Percentiles rank a stretch among this genome's conserved stretches.
Evolutionary conservation across 192 early-diverging fungal species (phyloP).

Genomic region (Dissophora ornata): DNA sequence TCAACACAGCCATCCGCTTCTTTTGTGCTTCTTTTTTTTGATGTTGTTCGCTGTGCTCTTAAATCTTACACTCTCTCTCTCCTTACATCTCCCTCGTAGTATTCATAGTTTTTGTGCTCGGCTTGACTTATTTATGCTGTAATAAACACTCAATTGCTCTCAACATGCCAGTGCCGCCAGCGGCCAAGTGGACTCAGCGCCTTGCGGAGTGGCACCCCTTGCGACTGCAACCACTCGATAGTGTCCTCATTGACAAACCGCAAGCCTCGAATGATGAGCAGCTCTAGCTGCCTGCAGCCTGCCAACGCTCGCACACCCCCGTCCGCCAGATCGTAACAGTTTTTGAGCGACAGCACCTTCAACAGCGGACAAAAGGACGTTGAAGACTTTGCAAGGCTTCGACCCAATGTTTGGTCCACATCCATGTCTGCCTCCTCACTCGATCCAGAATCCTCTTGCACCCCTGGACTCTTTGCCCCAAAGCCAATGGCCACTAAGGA

Average conservation of each 20-base stretch:
- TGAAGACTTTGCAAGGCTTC: too few relatives aligned
- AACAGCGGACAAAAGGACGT: slow-evolving; percentile 12
- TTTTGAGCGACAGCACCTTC: slow-evolving; percentile 17
- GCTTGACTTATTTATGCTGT: too few relatives aligned
- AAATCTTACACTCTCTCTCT: too few relatives aligned
- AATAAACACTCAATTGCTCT: too few relatives aligned
- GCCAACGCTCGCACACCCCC: slow-evolving; percentile 23
- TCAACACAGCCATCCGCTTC: neutral
- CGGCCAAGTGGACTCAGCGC: slow-evolving; percentile 32
- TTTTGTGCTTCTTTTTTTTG: slow-evolving; percentile 1
- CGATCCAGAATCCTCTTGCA: neutral
- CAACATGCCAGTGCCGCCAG: slow-evolving; percentile 41
- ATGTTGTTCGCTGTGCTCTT: too few relatives aligned
- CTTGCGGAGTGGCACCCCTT: slow-evolving; percentile 39
- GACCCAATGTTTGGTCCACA: too few relatives aligned
- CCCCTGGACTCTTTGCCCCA: neutral
- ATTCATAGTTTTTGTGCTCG: neutral
- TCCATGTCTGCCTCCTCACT: too few relatives aligned
- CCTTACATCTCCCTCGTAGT: neutral
- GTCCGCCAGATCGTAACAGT: slow-evolving; percentile 37
- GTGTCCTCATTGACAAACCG: slow-evolving; percentile 33
- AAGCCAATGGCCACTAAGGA: slow-evolving; percentile 24
- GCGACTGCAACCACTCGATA: slow-evolving; percentile 36
- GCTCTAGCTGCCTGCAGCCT: slow-evolving; percentile 34
- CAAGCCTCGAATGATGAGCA: slow-evolving; percentile 29